These are phyloP conservation scores for Cystofilobasidium capitatum DNA, from an alignment of 768 basidiomycete species.

Conservation along the genomic window DNA sequence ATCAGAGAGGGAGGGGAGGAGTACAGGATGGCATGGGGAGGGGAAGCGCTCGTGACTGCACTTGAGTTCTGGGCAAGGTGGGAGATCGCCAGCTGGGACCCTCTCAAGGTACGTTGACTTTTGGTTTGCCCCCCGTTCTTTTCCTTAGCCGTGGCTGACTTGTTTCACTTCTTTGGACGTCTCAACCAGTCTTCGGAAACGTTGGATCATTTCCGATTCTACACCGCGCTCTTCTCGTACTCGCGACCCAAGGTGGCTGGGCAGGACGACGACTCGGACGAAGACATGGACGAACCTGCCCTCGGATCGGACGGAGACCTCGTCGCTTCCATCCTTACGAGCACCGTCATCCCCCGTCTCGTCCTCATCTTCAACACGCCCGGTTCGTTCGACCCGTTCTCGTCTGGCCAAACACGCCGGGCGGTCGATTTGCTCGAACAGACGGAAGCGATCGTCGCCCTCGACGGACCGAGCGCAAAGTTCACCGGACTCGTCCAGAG, in stretches of 20 bases:
- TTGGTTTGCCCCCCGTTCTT: neutral
- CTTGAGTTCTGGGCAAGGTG: slow-evolving; percentile 94
- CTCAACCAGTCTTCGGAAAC: slow-evolving; percentile 37
- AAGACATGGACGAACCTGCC: slow-evolving; percentile 45
- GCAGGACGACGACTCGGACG: slow-evolving; percentile 35
- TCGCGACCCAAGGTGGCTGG: slow-evolving; percentile 46
- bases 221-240: slow-evolving; percentile 64
- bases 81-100: slow-evolving; percentile 81
- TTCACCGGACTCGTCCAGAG: slow-evolving; percentile 49
- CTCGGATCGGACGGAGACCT: slow-evolving; percentile 77
- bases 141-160: neutral
- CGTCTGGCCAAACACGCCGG: slow-evolving; percentile 51
- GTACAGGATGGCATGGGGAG: slow-evolving; percentile 81
- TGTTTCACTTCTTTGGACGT: neutral
- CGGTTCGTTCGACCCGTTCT: slow-evolving; percentile 75
- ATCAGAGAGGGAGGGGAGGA: slow-evolving; percentile 59
- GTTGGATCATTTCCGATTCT: slow-evolving; percentile 78
- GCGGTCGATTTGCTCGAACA: slow-evolving; percentile 70
- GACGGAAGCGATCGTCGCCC: slow-evolving; percentile 58
- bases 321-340: slow-evolving; percentile 77
- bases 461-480: slow-evolving; percentile 49
- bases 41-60: slow-evolving; percentile 70
- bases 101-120: slow-evolving; percentile 53
- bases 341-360: slow-evolving; percentile 64
- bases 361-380: slow-evolving; percentile 58